Base-by-base conservation (phyloP, 805 yeast genomes). In the Candida corydali region DNA sequence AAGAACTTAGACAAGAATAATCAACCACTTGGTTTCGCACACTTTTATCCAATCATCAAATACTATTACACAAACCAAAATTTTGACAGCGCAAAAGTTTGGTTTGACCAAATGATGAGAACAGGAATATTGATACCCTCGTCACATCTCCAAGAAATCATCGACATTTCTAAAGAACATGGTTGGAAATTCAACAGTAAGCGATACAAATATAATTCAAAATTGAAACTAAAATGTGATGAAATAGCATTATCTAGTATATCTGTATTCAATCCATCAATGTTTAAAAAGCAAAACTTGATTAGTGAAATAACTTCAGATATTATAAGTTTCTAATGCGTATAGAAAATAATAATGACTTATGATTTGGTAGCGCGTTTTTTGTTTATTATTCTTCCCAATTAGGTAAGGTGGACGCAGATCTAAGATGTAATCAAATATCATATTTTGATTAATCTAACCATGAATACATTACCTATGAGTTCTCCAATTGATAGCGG, bases 1-100 rank as follows among this genome's bases (percentile, higher is more conserved):
- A 51, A 53, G 39, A 37, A 44, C 11, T 56, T 62, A 7, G 44
- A 63, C 9, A 40, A 47, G 3, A 35, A 38, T 14, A 50, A 51
- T 3, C 33, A 62, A 9, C 67, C 70, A n/a, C 51, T 61, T 17
- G 53, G 70, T 0, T 63, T 66, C 45, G 57, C 60, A 38, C 72
- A 65, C 36, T 42, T 65, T 1, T 61, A 51, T 35, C 71, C 73
- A 1, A 60, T 67, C 26, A 58, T 67, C 12, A 46, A 47, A 41
- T 59, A 55, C 42, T 70, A 67, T 42, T 61, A 63, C 41, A 38
- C 42, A 15, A 47, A 56, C 15, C 46, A 50, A 9, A 65, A 65
- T 32, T 43, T 40, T 41, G 51, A 54, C 2, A 42, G 34, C n/a
- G 68, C 71, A 3, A 54, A 58, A 29, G 25, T 51, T 10, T 67